Percentiles rank a stretch among this genome's conserved stretches.
Conservation (phyloP, 805 yeast genomes). For the Candida bentonensis region DNA sequence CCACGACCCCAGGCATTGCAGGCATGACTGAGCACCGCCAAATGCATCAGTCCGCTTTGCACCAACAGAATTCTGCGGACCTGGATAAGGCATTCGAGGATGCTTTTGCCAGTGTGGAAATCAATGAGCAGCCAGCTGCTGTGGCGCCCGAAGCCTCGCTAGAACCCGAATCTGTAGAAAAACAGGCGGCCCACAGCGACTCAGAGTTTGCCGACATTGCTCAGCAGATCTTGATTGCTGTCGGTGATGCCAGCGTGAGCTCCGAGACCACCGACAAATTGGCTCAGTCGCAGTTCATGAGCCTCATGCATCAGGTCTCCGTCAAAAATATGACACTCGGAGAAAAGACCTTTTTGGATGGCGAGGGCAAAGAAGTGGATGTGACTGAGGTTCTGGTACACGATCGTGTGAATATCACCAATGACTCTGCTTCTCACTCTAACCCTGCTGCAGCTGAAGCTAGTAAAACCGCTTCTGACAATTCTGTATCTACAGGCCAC, state of each 20-base stretch:
- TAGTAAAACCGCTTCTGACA: too few species aligned
- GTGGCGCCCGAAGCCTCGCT: neutral
- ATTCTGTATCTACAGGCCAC: neutral
- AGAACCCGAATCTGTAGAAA: neutral
- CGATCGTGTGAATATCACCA: too few species aligned
- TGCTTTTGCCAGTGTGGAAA: neutral
- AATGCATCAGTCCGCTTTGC: neutral
- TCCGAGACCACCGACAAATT: neutral
- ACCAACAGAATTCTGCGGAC: neutral
- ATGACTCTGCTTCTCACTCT: too few species aligned
- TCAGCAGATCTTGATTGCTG: neutral
- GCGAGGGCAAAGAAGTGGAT: neutral
- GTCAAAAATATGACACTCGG: neutral
- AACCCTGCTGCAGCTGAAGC: too few species aligned
- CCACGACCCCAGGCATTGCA: neutral
- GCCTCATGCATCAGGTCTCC: neutral
- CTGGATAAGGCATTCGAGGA: conserved; percentile 1
- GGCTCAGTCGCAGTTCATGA: neutral
- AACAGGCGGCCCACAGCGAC: neutral
- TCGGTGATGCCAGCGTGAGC: neutral
- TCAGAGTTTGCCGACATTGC: neutral
- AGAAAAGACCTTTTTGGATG: neutral
- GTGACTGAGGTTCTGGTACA: too few species aligned
- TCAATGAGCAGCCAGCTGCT: neutral
- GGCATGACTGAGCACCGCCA: neutral